These are phyloP conservation scores for Boeremia exigua DNA, from an alignment of 2,329 filamentous ascomycete genomes.

Conservation along the genomic window DNA sequence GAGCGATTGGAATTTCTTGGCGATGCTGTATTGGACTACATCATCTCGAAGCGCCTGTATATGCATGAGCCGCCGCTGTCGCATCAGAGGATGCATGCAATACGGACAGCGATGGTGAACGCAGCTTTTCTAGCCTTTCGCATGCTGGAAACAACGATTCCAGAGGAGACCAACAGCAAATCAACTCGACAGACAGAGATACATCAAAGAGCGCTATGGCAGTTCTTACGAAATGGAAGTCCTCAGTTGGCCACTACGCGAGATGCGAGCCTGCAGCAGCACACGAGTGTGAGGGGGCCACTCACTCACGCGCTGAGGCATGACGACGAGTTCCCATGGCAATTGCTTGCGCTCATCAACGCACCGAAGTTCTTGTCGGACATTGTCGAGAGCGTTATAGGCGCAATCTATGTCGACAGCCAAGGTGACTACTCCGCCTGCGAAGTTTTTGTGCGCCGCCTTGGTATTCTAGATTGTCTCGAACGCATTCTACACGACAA, in stretches of 20 bases:
- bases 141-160: constrained; percentile 64
- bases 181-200: constrained; percentile 37
- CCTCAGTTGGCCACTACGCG: constrained; percentile 57
- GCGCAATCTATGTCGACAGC: constrained; percentile 82
- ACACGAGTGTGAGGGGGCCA: constrained; percentile 55
- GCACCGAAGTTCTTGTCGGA: constrained; percentile 35
- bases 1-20: constrained; percentile 89
- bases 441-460: constrained; percentile 62
- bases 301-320: constrained; percentile 60
- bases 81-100: constrained; percentile 72
- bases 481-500: constrained; percentile 61
- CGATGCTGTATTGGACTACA: constrained; percentile 80
- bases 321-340: constrained; percentile 75
- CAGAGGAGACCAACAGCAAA: constrained; percentile 44
- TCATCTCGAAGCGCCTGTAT: constrained; percentile 72
- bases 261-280: constrained; percentile 52
- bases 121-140: constrained; percentile 79
- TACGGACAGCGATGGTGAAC: constrained; percentile 80
- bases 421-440: constrained; percentile 53
- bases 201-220: constrained; percentile 62
- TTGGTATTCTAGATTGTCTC: constrained; percentile 71
- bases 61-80: constrained; percentile 54
- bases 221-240: constrained; percentile 69
- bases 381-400: constrained; percentile 79
- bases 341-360: constrained; percentile 65